Conservation (phyloP, 2,329 filamentous ascomycete genomes). For the Pseudocercospora vitis region DNA sequence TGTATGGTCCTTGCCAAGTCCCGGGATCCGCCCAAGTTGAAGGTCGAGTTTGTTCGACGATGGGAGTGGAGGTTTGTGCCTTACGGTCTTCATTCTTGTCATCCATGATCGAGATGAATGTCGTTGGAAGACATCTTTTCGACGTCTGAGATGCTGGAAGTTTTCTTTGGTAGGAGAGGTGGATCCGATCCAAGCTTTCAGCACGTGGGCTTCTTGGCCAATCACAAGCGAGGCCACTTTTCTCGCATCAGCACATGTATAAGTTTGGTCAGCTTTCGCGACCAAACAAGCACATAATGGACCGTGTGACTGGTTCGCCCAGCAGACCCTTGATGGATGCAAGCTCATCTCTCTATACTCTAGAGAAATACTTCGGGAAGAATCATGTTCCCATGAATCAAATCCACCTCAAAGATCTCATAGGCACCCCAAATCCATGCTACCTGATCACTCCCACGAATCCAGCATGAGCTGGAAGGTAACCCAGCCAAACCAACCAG, state of each 20-base stretch:
- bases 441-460: too few relatives aligned
- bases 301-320: too few relatives aligned
- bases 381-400: too few relatives aligned
- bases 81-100: not conserved
- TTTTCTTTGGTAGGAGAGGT: not conserved
- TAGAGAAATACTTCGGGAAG: too few relatives aligned
- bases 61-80: not conserved
- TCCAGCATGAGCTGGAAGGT: too few relatives aligned
- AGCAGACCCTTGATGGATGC: too few relatives aligned
- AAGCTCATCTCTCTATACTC: too few relatives aligned
- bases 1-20: constrained; percentile 26
- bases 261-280: not conserved
- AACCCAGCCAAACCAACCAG: not conserved
- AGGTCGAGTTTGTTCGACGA: constrained; percentile 4
- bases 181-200: not conserved
- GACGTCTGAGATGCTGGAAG: not conserved
- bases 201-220: constrained; percentile 6
- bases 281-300: too few relatives aligned
- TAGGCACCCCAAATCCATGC: too few relatives aligned
- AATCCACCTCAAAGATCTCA: too few relatives aligned
- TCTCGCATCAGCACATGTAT: not conserved
- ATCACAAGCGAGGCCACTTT: not conserved
- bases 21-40: constrained; percentile 27
- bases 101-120: not conserved
- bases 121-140: not conserved